Evolutionary conservation across 768 basidiomycete genomes (phyloP), one percentile per base, ranked within the genome.

Genomic region (Tephrocybe rancida): DNA sequence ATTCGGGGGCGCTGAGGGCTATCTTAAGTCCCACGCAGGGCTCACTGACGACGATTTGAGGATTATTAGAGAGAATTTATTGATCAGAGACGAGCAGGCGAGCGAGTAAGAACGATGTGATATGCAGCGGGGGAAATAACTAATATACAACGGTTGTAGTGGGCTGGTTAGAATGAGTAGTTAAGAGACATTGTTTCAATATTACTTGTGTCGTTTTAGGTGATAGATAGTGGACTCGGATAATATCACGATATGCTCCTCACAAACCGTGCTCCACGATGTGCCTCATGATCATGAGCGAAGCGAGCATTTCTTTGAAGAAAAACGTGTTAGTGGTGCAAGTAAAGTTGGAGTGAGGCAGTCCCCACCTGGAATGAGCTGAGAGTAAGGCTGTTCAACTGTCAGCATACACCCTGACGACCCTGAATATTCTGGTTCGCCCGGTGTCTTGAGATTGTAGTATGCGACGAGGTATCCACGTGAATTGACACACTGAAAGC

Each of bases 351-450:
- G 2, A 5, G 25, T 0, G 19, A 37, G 41, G 49, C 45, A 68
- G 78, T 84, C 87, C 85, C 51, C 77, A 84, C 87, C 87, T 50
- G 73, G 73, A 27, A 80, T 81, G 37, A 87, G 71, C 47, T 82
- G 71, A 2, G 73, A 75, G 48, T 78, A 87, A 5, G 73, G 71
- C 58, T 88, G 87, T 37, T 86, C 84, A 18, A 89, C 74, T 25
- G 80, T 84, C 43, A 89, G 68, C 70, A 81, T 79, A 54, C 82
- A 83, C 1, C 85, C 85, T 2, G 85, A 85, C 0, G 84, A 85
- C 41, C 69, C 63, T 1, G 37, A 42, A 56, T 86, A 86, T 16
- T 72, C 72, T 3, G 84, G 81, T 60, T 86, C 85, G 25, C 79
- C 81, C 0, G 76, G 66, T 14, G 72, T 61, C 56, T 83, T 85